Evolutionary conservation across 2,329 filamentous ascomycete genomes (phyloP).

Genomic region (Sarocladiaceae sp.): DNA sequence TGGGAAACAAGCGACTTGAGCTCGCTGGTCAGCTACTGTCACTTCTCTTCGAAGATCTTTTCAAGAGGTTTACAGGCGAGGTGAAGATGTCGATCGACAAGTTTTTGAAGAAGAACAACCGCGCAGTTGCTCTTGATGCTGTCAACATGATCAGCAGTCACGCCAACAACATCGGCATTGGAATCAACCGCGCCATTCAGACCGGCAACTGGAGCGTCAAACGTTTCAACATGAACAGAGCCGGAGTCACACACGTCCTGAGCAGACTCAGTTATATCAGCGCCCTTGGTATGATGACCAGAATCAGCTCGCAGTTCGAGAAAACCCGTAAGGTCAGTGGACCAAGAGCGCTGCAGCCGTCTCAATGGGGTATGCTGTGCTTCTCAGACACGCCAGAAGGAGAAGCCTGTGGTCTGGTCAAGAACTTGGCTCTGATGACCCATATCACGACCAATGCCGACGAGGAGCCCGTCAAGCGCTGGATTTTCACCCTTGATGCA

Average conservation of each 20-base stretch:
- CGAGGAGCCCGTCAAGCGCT: conserved; percentile 79
- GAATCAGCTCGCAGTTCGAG: conserved; percentile 97
- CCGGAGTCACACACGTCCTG: conserved; percentile 92
- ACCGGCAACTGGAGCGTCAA: conserved; percentile 98
- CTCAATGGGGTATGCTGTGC: conserved; percentile 97
- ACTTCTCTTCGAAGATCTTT: conserved; percentile 91
- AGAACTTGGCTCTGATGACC: conserved; percentile 97
- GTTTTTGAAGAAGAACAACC: conserved; percentile 86
- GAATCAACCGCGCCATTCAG: conserved; percentile 92
- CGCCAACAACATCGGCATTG: conserved; percentile 80
- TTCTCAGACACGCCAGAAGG: conserved; percentile 97
- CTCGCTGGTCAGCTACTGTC: conserved; percentile 91
- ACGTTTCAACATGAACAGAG: conserved; percentile 97
- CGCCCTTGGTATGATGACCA: conserved; percentile 98
- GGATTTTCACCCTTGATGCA: conserved; percentile 80
- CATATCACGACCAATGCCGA: conserved; percentile 97
- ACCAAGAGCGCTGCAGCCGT: conserved; percentile 90
- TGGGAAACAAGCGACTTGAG: conserved; percentile 94
- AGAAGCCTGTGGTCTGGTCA: conserved; percentile 94
- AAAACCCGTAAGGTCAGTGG: conserved; percentile 97
- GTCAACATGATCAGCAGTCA: conserved; percentile 77
- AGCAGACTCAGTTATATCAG: conserved; percentile 95
- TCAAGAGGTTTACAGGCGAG: conserved; percentile 88
- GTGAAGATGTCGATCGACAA: conserved; percentile 95
- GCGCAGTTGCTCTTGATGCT: conserved; percentile 82